Conservation (phyloP, 805 yeast species). For the Starmerella scarabaei region DNA sequence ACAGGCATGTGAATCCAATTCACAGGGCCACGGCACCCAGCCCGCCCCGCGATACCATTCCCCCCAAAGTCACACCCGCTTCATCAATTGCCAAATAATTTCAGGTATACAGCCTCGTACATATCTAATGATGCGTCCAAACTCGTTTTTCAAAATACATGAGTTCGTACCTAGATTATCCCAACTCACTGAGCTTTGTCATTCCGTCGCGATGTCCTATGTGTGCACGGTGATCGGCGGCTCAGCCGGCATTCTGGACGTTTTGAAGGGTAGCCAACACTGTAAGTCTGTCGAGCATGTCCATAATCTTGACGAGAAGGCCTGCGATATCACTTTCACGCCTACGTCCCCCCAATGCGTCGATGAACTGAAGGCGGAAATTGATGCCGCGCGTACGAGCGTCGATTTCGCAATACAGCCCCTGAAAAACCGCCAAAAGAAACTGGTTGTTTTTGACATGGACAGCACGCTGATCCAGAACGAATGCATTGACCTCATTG, state of each 20-base stretch:
- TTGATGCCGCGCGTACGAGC: background rate
- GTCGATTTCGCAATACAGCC: constrained; percentile 33
- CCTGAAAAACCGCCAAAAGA: constrained; percentile 28
- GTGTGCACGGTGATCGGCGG: constrained; percentile 3
- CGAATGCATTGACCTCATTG: constrained; percentile 92
- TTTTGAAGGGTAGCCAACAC: background rate
- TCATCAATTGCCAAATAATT: too few species aligned
- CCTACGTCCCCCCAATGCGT: background rate
- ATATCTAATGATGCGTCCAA: too few species aligned
- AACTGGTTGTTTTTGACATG: constrained; percentile 86
- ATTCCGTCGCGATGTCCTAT: background rate
- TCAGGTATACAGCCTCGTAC: too few species aligned
- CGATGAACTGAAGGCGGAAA: background rate
- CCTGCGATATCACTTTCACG: background rate
- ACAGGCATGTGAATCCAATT: too few species aligned
- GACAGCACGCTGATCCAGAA: constrained; percentile 92
- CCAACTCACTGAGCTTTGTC: too few species aligned
- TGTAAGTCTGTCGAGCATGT: background rate
- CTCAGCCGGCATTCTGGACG: background rate
- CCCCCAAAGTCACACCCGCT: too few species aligned
- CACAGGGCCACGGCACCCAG: too few species aligned
- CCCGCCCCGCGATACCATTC: too few species aligned
- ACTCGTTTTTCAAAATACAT: too few species aligned
- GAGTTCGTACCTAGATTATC: too few species aligned
- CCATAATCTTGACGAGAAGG: background rate